A percentile compares a stretch with the other conserved stretches of the same genome.
Evolutionary conservation across 306 rosid species (phyloP).

Genomic region (Vigna nakashimae): DNA sequence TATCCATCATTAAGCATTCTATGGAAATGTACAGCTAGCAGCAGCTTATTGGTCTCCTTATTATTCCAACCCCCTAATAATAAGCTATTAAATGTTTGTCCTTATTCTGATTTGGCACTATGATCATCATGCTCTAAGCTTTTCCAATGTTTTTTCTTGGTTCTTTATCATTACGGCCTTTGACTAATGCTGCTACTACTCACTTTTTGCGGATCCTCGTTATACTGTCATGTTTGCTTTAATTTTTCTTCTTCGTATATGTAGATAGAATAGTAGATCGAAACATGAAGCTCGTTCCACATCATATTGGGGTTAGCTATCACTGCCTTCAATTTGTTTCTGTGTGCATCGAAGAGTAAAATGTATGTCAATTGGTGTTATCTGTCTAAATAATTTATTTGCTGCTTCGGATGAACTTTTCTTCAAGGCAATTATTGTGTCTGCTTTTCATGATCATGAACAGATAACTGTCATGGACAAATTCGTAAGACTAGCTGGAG

Average conservation of each 20-base stretch:
- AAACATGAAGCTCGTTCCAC: no score
- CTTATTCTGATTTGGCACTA: conserved; percentile 12
- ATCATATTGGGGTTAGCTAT: no score
- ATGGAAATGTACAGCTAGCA: conserved; percentile 15
- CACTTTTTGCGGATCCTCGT: conserved; percentile 1
- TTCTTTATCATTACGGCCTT: background rate
- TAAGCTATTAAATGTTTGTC: background rate
- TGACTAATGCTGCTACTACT: conserved; percentile 15
- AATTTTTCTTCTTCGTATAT: no score
- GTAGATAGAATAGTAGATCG: no score
- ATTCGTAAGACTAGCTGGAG: background rate
- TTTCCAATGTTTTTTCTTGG: background rate
- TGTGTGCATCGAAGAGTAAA: background rate
- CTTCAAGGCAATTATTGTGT: background rate
- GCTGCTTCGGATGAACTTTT: background rate
- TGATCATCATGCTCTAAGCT: background rate
- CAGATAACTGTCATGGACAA: background rate
- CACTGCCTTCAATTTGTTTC: no score
- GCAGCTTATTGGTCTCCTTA: background rate
- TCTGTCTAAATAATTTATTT: background rate
- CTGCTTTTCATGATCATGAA: conserved; percentile 15
- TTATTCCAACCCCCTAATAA: background rate
- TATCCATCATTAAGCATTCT: conserved; percentile 9
- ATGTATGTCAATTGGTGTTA: no score
- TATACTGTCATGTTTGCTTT: background rate